A percentile compares a stretch with the other conserved stretches of the same genome.
phyloP scores from a whole-genome alignment of 1,284 basidiomycete species.

The Taiwanofungus camphoratus region DNA sequence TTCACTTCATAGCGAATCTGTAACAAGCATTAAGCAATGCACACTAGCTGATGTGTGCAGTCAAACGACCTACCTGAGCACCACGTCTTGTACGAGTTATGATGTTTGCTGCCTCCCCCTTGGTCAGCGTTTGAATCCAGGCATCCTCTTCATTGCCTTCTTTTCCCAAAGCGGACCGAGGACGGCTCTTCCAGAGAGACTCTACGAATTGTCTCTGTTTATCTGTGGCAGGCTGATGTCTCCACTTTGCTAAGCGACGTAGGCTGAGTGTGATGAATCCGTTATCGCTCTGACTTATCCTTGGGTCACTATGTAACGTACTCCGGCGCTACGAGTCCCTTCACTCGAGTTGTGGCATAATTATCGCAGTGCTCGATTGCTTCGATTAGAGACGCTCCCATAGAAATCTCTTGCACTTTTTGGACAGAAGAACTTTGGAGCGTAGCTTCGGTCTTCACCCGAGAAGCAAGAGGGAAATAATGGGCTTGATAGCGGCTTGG shows the following conservation, averaged over 20 bases:
- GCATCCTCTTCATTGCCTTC: slow-evolving; percentile 6
- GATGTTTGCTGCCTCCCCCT: slow-evolving; percentile 75
- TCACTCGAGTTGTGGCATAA: slow-evolving; percentile 49
- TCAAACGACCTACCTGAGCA: slow-evolving; percentile 48
- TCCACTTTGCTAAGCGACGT: slow-evolving; percentile 69
- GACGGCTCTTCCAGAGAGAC: slow-evolving; percentile 47
- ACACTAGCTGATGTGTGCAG: too few species aligned
- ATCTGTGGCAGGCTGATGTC: slow-evolving; percentile 57
- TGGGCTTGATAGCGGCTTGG: slow-evolving; percentile 38
- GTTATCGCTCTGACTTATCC: too few species aligned
- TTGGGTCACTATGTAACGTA: slow-evolving; percentile 31
- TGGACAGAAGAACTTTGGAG: slow-evolving; percentile 51
- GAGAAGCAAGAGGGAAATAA: slow-evolving; percentile 50
- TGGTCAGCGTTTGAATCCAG: slow-evolving; percentile 48
- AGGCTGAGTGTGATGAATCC: too few species aligned
- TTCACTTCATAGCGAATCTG: slow-evolving; percentile 59
- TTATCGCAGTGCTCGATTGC: slow-evolving; percentile 68
- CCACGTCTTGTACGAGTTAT: slow-evolving; percentile 77
- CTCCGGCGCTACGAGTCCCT: slow-evolving; percentile 43
- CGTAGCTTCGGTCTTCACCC: slow-evolving; percentile 37
- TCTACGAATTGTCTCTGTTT: slow-evolving; percentile 60
- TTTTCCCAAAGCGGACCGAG: too few species aligned
- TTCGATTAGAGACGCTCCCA: slow-evolving; percentile 44
- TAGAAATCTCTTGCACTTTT: slow-evolving; percentile 48
- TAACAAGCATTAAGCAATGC: too few species aligned